Evolutionary conservation across 78 protist genomes (phyloP).

Genomic region (Protostelium mycophagum): DNA sequence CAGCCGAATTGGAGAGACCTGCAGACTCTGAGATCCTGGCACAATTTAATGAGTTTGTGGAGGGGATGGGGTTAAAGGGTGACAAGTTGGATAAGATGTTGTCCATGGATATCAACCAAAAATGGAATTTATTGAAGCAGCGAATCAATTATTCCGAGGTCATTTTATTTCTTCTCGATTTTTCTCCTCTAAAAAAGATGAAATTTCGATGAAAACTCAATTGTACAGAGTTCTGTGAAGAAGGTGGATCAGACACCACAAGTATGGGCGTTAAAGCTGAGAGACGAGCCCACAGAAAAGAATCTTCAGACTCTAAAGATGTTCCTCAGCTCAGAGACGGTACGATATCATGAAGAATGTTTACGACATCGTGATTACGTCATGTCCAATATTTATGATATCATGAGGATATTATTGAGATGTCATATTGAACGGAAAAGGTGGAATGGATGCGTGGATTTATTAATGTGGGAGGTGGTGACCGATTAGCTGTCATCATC

Average conservation of each 20-base stretch:
- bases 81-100: not conserved
- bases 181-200: not conserved
- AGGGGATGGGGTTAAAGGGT: not conserved
- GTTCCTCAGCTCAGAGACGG: not conserved
- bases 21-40: not conserved
- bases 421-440: too few species aligned
- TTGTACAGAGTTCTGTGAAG: not conserved
- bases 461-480: not conserved
- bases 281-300: not conserved
- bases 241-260: not conserved
- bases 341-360: too few species aligned
- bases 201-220: not conserved
- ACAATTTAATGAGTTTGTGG: not conserved
- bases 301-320: not conserved
- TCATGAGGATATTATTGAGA: too few species aligned
- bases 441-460: not conserved
- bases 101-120: not conserved
- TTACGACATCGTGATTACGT: too few species aligned
- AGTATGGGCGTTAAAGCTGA: not conserved
- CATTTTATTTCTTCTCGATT: not conserved
- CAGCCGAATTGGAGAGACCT: not conserved
- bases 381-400: too few species aligned
- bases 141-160: not conserved
- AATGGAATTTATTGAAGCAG: not conserved
- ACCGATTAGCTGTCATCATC: not conserved